These are phyloP conservation scores for Tetraselmis chui DNA, from an alignment of 139 green algal species.

Conservation along the genomic window DNA sequence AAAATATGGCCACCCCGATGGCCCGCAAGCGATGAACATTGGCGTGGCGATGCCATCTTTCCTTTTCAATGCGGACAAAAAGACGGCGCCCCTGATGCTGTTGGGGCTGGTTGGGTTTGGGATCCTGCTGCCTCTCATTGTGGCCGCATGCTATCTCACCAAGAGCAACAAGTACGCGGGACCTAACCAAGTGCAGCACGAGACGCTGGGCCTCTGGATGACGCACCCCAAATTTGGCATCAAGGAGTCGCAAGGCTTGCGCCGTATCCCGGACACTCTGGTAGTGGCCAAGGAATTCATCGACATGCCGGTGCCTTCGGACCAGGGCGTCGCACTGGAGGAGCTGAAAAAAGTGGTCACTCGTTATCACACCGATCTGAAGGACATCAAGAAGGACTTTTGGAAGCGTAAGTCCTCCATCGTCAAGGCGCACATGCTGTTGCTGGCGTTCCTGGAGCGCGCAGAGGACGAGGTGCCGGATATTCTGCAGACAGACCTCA, in stretches of 20 bases:
- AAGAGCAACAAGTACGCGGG: constrained; percentile 56
- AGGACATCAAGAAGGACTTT: constrained; percentile 61
- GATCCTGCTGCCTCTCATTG: constrained; percentile 69
- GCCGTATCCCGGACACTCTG: constrained; percentile 75
- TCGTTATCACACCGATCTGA: constrained; percentile 57
- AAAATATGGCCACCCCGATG: constrained; percentile 86
- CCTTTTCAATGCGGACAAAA: constrained; percentile 76
- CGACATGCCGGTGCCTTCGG: constrained; percentile 30
- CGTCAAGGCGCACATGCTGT: constrained; percentile 75
- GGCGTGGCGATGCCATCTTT: constrained; percentile 78
- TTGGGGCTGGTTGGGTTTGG: constrained; percentile 62
- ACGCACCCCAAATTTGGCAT: constrained; percentile 53
- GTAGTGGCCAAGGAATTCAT: constrained; percentile 85
- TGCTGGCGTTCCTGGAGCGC: constrained; percentile 70
- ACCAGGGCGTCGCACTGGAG: constrained; percentile 47
- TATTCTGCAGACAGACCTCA: constrained; percentile 49
- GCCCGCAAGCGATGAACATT: constrained; percentile 62
- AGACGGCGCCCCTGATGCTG: constrained; percentile 68
- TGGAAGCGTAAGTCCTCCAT: constrained; percentile 60
- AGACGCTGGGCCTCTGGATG: constrained; percentile 64
- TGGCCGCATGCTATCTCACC: constrained; percentile 69
- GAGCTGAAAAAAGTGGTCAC: constrained; percentile 54
- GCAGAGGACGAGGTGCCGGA: constrained; percentile 38
- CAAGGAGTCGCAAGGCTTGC: constrained; percentile 73
- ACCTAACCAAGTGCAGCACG: constrained; percentile 55